Base-by-base conservation (phyloP, 1,284 basidiomycete species). In the Rhodotorula sp. region DNA sequence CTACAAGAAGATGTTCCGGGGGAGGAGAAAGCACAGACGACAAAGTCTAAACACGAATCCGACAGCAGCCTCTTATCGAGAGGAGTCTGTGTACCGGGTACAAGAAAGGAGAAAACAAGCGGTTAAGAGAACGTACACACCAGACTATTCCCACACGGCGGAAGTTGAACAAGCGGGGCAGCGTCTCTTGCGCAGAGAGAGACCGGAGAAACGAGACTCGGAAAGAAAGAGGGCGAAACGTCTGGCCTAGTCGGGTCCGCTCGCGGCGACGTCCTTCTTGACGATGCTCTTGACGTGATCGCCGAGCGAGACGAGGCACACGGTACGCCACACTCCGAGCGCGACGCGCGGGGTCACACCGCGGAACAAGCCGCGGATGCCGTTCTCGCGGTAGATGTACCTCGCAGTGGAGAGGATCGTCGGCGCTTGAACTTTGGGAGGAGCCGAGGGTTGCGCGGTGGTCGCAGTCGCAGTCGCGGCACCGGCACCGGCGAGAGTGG, bases 311-410 rank as follows among this genome's bases (percentile, higher is more conserved):
- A 74, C 70, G 60, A 76, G 68, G 73, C 79, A 74, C 54, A 80
- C 85, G 14, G 94, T 95, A 83, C 74, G 59, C 93, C 93, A 97
- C 77, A 95, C 86, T 73, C 94, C 95, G 71, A 99, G 87, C 23
- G 88, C 94, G 79, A 99, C 92, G 74, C 97, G 90, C 62, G 97
- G 97, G 0, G 93, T 91, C 23, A 99, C 94, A 79, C 97, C 97
- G 69, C 95, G 89, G 86, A 99, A 99, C 47, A 99, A 85, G 52
- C 97, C 97, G 83, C 90, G 92, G 80, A 99, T 85, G 68, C 97
- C 97, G 81, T 94, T 97, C 83, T 95, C 73, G 64, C 47, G 55
- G 21, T 97, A 97, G 80, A 98, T 91, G 84, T 93, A 97, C 45
- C 82, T 83, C 64, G 97, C 83, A 0, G 95, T 98, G 84, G 72